Percentiles rank a stretch among this genome's conserved stretches.
These are phyloP conservation scores for Setaria italica DNA, from an alignment of 202 grass and related monocot species.

Conservation along the genomic window DNA sequence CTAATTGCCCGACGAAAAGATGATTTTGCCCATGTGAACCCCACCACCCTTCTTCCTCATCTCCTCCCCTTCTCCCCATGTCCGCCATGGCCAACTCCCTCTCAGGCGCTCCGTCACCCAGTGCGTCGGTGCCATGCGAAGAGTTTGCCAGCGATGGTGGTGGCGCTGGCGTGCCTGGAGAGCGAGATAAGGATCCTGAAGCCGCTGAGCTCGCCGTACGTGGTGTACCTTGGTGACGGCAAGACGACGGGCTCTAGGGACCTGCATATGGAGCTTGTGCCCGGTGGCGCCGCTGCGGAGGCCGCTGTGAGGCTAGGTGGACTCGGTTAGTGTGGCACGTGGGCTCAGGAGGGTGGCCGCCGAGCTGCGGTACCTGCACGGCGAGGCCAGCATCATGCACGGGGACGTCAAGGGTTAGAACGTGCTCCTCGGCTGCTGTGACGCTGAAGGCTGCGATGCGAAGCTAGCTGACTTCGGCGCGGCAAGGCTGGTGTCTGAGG, in stretches of 20 bases:
- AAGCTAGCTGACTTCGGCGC: slow-evolving; percentile 89
- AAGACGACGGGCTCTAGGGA: slow-evolving; percentile 50
- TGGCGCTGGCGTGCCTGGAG: slow-evolving; percentile 68
- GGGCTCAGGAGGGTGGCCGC: slow-evolving; percentile 52
- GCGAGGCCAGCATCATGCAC: slow-evolving; percentile 75
- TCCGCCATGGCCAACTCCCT: too few species aligned
- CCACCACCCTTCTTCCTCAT: too few species aligned
- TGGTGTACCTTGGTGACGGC: slow-evolving; percentile 85
- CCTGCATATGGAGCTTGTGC: slow-evolving; percentile 87
- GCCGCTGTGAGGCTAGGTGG: slow-evolving; percentile 40
- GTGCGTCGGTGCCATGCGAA: slow-evolving; percentile 49
- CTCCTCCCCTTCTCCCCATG: too few species aligned
- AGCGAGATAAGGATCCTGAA: slow-evolving; percentile 81
- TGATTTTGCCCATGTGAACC: too few species aligned
- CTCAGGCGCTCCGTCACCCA: too few species aligned
- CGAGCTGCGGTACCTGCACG: slow-evolving; percentile 82
- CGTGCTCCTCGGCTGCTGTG: slow-evolving; percentile 58
- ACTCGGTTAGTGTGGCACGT: slow-evolving; percentile 51
- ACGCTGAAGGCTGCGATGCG: slow-evolving; percentile 5
- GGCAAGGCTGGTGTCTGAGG: slow-evolving; percentile 47
- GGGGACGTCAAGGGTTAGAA: slow-evolving; percentile 93
- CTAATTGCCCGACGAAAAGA: too few species aligned
- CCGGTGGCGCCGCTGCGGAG: slow-evolving; percentile 65
- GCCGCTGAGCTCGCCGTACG: slow-evolving; percentile 63
- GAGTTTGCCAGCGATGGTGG: background rate